Evolutionary conservation across 345 rosid species (phyloP).

Genomic region (Erodium maritimum): DNA sequence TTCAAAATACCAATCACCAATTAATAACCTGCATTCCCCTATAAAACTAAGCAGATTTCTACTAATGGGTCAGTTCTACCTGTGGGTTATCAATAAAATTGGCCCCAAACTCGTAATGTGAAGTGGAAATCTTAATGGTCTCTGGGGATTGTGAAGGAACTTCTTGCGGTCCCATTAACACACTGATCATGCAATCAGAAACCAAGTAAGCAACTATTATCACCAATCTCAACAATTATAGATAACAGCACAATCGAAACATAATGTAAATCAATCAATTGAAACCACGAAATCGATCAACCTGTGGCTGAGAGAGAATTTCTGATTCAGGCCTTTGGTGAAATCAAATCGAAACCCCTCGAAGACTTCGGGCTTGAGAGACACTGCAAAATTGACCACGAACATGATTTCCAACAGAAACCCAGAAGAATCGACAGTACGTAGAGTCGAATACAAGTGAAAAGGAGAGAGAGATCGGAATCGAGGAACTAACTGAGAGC

Average conservation of each 20-base stretch:
- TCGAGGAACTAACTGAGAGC: constrained; percentile 51
- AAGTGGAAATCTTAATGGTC: constrained; percentile 74
- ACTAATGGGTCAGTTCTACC: constrained; percentile 21
- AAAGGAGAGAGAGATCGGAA: neutral
- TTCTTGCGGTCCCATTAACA: constrained; percentile 85
- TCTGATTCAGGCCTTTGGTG: constrained; percentile 72
- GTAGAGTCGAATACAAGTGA: too few relatives aligned
- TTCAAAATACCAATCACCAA: constrained; percentile 15
- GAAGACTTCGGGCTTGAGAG: constrained; percentile 79
- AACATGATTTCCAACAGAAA: neutral
- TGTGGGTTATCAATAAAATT: constrained; percentile 61
- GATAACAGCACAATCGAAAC: too few relatives aligned
- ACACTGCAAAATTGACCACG: constrained; percentile 40
- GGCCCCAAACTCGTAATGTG: constrained; percentile 92
- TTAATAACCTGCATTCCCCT: too few relatives aligned
- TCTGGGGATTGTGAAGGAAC: constrained; percentile 83
- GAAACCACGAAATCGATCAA: constrained; percentile 6
- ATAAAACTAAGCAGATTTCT: too few relatives aligned
- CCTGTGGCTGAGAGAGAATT: constrained; percentile 90
- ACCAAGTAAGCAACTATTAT: constrained; percentile 4
- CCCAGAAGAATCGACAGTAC: neutral
- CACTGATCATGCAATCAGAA: constrained; percentile 42
- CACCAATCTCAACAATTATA: constrained; percentile 5
- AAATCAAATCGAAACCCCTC: constrained; percentile 98
- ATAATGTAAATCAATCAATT: too few relatives aligned